These are phyloP conservation scores for Umbilicus rupestris DNA, from an alignment of 164 flowering plant species.

Conservation along the genomic window DNA sequence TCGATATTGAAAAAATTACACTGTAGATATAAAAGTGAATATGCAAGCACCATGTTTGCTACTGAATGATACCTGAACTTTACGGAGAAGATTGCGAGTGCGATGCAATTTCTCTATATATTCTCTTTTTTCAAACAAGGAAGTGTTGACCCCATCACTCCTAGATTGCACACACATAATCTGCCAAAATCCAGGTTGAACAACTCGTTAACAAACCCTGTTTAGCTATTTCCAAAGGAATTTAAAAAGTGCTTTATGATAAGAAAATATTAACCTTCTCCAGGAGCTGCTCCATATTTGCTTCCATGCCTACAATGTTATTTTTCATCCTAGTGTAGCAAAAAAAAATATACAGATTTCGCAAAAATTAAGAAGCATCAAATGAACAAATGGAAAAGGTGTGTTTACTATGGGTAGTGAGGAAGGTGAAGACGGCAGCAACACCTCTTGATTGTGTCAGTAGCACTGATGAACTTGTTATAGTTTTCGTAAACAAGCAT, in stretches of 20 bases:
- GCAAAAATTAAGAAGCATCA: too few relatives aligned
- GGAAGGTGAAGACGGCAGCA: neutral
- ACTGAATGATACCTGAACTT: slow-evolving; percentile 72
- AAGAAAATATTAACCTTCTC: slow-evolving; percentile 45
- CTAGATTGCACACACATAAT: slow-evolving; percentile 91
- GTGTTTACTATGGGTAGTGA: neutral
- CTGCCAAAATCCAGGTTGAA: slow-evolving; percentile 30
- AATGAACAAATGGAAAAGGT: neutral
- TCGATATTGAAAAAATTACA: slow-evolving; percentile 12
- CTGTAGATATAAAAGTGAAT: neutral
- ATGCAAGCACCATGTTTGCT: neutral
- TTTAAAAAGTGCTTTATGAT: neutral
- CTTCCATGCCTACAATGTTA: slow-evolving; percentile 94
- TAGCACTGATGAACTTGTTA: slow-evolving; percentile 96
- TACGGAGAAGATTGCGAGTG: slow-evolving; percentile 84
- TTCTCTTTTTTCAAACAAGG: slow-evolving; percentile 86
- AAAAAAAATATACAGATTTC: neutral
- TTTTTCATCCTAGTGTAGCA: slow-evolving; percentile 75
- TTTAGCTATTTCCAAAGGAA: neutral
- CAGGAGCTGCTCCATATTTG: slow-evolving; percentile 93
- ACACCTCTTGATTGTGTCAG: slow-evolving; percentile 92
- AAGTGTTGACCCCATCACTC: slow-evolving; percentile 91
- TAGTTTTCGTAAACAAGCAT: slow-evolving; percentile 98
- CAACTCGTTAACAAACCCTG: neutral
- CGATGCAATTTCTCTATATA: slow-evolving; percentile 95